These are phyloP conservation scores for Corinectria fuckeliana DNA, from an alignment of 2,329 filamentous ascomycete genomes.

Conservation along the genomic window DNA sequence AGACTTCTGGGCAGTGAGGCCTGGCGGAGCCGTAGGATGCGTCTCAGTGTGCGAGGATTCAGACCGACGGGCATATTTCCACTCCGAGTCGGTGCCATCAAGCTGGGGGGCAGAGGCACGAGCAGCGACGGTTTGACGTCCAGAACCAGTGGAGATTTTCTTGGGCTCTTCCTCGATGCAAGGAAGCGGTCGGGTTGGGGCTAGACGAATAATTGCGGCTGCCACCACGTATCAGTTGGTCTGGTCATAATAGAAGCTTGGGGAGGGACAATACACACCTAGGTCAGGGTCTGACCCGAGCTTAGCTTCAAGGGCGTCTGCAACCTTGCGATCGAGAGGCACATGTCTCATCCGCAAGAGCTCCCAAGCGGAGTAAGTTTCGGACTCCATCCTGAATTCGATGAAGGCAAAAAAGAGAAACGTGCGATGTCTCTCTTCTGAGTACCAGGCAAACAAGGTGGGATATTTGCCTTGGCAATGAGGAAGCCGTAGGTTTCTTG, in stretches of 20 bases:
- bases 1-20: constrained; percentile 60
- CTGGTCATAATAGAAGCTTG: background rate
- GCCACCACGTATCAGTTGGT: constrained; percentile 14
- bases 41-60: constrained; percentile 50
- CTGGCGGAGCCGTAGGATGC: constrained; percentile 61
- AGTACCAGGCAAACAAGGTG: constrained; percentile 50
- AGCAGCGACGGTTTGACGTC: constrained; percentile 12
- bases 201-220: constrained; percentile 43
- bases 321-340: constrained; percentile 37
- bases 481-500: constrained; percentile 31
- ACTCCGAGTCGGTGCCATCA: constrained; percentile 51
- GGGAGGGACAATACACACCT: constrained; percentile 41
- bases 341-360: constrained; percentile 47
- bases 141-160: constrained; percentile 5
- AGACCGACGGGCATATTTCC: constrained; percentile 54
- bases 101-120: constrained; percentile 40
- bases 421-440: constrained; percentile 42
- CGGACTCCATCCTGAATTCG: constrained; percentile 49
- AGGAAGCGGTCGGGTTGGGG: constrained; percentile 35
- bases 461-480: constrained; percentile 39
- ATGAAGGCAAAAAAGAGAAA: constrained; percentile 51
- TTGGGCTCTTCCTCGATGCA: constrained; percentile 29
- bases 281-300: constrained; percentile 50
- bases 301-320: constrained; percentile 39
- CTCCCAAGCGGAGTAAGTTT: constrained; percentile 52